Evolutionary conservation across 495 filamentous ascomycete genomes (phyloP), one percentile per base, ranked within the genome.

Genomic region (Penicillium manginii): DNA sequence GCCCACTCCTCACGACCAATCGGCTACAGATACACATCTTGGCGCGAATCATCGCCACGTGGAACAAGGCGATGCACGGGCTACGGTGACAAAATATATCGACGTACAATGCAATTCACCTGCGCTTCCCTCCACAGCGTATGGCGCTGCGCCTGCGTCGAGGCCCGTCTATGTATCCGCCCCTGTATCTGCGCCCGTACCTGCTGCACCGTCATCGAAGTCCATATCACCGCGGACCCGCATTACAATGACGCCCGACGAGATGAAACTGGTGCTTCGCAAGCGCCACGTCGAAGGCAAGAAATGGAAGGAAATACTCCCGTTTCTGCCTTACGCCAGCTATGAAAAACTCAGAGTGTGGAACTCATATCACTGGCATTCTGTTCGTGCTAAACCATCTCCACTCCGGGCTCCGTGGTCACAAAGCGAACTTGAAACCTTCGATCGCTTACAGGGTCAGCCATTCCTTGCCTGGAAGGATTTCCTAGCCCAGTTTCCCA

Each of bases 61-160:
- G 77, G 81, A 29, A 81, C 84, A 51, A 70, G 70, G 17, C 81
- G 82, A 57, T 73, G 73, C 12, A 84, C 81, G 8, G 84, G 84
- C 14, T 77, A 67, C 57, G 87, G 55, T 58, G 54, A 47, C 54
- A 55, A n/a, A 40, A 12, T 39, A 17, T 46, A 26, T 47, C 26
- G 21, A 48, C 50, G 40, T 29, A 50, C 54, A 52, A 52, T 4
- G 23, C 32, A 46, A 58, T 62, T 56, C 37, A 40, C 15, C 52
- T 61, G 33, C 57, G 52, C 17, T 35, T 49, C 23, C 61, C 51
- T 11, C 22, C 21, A 19, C 21, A 10, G 26, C 5, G 21, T 21
- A 47, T 14, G 45, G 9, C n/a, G 45, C 15, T 12, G 45, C 45
- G 45, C 45, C 19, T 47, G 45, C 45, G 22, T 47, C 45, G 18